These are phyloP conservation scores for Cytospora leucostoma DNA, from an alignment of 2,329 filamentous ascomycete species.

Conservation along the genomic window DNA sequence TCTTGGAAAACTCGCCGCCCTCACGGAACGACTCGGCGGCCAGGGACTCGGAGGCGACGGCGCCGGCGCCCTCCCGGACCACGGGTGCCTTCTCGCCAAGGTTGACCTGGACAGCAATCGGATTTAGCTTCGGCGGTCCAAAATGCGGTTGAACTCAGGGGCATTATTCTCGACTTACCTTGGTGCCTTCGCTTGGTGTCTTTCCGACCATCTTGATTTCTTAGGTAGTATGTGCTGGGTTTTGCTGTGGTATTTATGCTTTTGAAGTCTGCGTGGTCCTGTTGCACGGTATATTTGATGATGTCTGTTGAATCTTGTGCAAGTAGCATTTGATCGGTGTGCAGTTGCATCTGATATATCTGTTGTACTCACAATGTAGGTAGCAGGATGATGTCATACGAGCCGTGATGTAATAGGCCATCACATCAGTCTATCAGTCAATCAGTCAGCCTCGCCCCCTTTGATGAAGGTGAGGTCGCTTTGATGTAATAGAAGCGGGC, in stretches of 20 bases:
- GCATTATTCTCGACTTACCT: conserved; percentile 5
- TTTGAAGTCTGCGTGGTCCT: background rate
- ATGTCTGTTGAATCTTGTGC: background rate
- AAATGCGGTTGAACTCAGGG: too few species aligned
- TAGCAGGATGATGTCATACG: conserved; percentile 8
- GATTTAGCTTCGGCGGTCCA: background rate
- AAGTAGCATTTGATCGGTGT: background rate
- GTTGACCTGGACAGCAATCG: conserved; percentile 44
- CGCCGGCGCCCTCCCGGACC: conserved; percentile 63
- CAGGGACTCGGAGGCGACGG: conserved; percentile 68
- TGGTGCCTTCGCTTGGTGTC: conserved; percentile 22
- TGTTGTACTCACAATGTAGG: background rate
- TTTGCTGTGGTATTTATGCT: background rate
- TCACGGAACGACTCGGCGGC: conserved; percentile 69
- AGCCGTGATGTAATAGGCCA: conserved; percentile 20
- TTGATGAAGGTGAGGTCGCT: conserved; percentile 10
- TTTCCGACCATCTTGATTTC: conserved; percentile 21
- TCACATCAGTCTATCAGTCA: background rate
- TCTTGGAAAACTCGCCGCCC: conserved; percentile 62
- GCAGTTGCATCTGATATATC: conserved; percentile 3
- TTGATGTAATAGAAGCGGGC: conserved; percentile 20
- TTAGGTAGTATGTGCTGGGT: background rate
- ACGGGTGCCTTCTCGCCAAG: conserved; percentile 47
- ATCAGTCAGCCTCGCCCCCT: background rate
- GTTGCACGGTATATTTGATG: background rate